These are phyloP conservation scores for Nicotiana benthamiana DNA, from an alignment of 257 asterid genomes.

Conservation along the genomic window DNA sequence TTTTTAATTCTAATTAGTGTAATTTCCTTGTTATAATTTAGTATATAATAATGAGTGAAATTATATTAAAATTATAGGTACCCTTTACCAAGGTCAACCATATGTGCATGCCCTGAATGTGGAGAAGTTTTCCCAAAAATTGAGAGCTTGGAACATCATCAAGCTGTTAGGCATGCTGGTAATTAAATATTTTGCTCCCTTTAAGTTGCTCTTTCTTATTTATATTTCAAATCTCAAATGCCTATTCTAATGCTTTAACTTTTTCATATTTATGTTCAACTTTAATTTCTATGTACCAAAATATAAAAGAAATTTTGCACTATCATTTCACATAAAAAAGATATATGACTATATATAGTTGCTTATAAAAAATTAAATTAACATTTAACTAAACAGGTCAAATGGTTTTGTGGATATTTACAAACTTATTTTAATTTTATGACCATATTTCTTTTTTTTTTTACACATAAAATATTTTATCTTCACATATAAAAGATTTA, in stretches of 20 bases:
- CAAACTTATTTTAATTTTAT: too few relatives aligned
- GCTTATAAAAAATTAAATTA: too few relatives aligned
- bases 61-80: constrained; percentile 30
- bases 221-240: neutral
- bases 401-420: too few relatives aligned
- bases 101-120: constrained; percentile 77
- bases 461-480: too few relatives aligned
- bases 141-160: constrained; percentile 89
- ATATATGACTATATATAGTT: too few relatives aligned
- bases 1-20: neutral
- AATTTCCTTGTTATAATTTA: neutral
- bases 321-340: too few relatives aligned
- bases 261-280: too few relatives aligned
- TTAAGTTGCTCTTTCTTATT: constrained; percentile 2
- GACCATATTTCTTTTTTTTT: too few relatives aligned
- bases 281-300: too few relatives aligned
- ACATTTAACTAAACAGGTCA: too few relatives aligned
- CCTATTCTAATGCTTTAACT: neutral
- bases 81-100: constrained; percentile 67
- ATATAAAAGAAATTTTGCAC: too few relatives aligned
- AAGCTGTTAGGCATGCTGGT: constrained; percentile 91
- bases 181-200: neutral
- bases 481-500: too few relatives aligned
- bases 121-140: constrained; percentile 87
- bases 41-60: neutral